A percentile compares a stretch with the other conserved stretches of the same genome.
These are phyloP conservation scores for Fusarium duplospermum DNA, from an alignment of 2,329 filamentous ascomycete genomes.

Conservation along the genomic window DNA sequence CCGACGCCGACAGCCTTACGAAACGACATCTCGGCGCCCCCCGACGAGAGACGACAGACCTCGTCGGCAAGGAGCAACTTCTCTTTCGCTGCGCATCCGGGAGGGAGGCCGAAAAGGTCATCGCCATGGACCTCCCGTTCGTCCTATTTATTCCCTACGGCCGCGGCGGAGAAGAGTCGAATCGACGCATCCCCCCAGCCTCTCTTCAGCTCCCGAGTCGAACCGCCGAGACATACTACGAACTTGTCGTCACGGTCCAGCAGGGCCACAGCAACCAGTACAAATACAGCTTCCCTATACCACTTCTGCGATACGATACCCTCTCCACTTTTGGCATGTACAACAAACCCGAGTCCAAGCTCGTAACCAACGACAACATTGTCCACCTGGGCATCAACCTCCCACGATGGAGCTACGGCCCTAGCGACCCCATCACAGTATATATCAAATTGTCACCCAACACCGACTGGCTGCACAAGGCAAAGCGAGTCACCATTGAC, in stretches of 20 bases:
- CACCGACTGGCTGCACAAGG: constrained; percentile 89
- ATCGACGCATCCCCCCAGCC: constrained; percentile 89
- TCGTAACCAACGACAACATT: constrained; percentile 87
- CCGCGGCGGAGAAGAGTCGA: constrained; percentile 88
- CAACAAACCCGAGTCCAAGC: constrained; percentile 91
- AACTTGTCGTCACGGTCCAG: constrained; percentile 94
- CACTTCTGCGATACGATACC: constrained; percentile 93
- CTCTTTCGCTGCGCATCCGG: constrained; percentile 88
- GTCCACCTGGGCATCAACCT: constrained; percentile 92
- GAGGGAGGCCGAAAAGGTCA: constrained; percentile 86
- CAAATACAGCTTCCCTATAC: constrained; percentile 91
- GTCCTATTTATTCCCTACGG: constrained; percentile 98
- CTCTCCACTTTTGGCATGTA: constrained; percentile 99
- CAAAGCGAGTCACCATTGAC: constrained; percentile 90
- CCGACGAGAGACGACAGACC: constrained; percentile 88
- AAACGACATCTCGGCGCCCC: constrained; percentile 93
- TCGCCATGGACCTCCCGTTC: constrained; percentile 97
- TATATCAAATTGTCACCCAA: constrained; percentile 96
- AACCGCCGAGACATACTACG: constrained; percentile 97
- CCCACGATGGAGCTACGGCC: constrained; percentile 96
- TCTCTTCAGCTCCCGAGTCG: constrained; percentile 90
- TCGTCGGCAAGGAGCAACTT: constrained; percentile 95
- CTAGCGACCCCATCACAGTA: constrained; percentile 92
- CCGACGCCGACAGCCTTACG: constrained; percentile 91
- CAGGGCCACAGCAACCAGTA: constrained; percentile 88